Base-by-base conservation (phyloP, 2,329 filamentous ascomycete species). In the Neophaeococcomyces aloes region DNA sequence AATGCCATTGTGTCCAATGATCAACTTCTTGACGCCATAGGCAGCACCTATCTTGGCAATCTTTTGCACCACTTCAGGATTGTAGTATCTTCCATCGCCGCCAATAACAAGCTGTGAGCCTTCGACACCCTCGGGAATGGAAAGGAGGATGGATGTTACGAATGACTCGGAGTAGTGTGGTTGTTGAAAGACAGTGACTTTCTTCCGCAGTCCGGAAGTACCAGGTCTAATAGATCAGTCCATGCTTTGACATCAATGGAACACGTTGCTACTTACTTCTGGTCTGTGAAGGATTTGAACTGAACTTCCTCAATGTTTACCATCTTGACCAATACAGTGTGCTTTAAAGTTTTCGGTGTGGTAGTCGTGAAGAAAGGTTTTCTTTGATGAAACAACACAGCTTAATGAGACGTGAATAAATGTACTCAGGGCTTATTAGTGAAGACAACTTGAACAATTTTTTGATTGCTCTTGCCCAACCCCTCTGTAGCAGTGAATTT, bases 1-100 rank as follows among this genome's bases (percentile, higher is more conserved):
- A 61, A 98, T 96, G 64, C 91, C 91, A 66, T 94, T 75, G 67
- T 95, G 88, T 49, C 91, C 91, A 69, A 98, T 84, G 61, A 98
- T 67, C 45, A 98, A 80, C 79, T 96, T 98, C 84, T 94, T 96
- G 62, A 96, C 91, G 51, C 91, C 91, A 62, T 98, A 96, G 42
- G 88, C 91, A 56, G 86, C 84, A 64, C 87, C 82, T 59, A 98
- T 96, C 75, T 94, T 94, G 57, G 89, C 89, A 64, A 96, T 96
- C 67, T 94, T 69, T 70, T 96, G 89, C 56, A 94, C 83, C 49
- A 94, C 89, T 65, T 96, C 89, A 35, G 88, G 84, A 70, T 98
- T 98, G 78, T 83, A 96, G 76, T 80, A 98, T 53, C 91, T 84
- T 50, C 91, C 91, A 72, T 98, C 91, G 59, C 91, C 91, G 60